phyloP scores from a whole-genome alignment of 208 protist genomes.

The Wallacemonas collosoma region DNA sequence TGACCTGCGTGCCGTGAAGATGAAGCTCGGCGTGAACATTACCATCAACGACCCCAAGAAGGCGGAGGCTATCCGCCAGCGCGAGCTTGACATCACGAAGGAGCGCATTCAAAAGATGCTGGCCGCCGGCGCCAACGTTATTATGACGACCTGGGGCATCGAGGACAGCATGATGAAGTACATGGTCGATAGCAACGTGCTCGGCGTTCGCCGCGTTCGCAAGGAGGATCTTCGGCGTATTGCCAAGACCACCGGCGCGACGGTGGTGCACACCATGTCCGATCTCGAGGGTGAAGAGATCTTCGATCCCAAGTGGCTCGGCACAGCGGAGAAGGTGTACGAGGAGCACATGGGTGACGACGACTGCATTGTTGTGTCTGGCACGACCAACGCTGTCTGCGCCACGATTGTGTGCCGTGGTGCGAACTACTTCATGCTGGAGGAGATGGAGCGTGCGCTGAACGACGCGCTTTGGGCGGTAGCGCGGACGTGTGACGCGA shows the following conservation, averaged over 20 bases:
- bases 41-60: conserved; percentile 97
- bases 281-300: conserved; percentile 98
- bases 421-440: conserved; percentile 97
- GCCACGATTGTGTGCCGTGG: conserved; percentile 99
- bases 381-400: conserved; percentile 76
- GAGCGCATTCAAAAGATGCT: conserved; percentile 98
- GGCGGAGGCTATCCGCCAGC: conserved; percentile 96
- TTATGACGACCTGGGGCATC: conserved; percentile 99
- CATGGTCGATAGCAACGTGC: conserved; percentile 97
- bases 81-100: conserved; percentile 98
- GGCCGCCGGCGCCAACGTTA: conserved; percentile 98
- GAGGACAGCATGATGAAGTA: conserved; percentile 99
- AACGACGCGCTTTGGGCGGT: conserved; percentile 99
- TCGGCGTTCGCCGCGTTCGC: conserved; percentile 96
- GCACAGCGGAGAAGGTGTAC: conserved; percentile 93
- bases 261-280: conserved; percentile 94
- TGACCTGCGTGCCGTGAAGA: conserved; percentile 96
- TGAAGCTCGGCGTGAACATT: conserved; percentile 98
- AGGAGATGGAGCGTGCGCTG: conserved; percentile 98
- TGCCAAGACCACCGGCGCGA: conserved; percentile 96
- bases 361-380: conserved; percentile 96
- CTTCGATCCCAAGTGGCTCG: conserved; percentile 95
- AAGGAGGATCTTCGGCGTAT: conserved; percentile 98
- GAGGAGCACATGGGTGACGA: conserved; percentile 98
- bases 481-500: conserved; percentile 97